Evolutionary conservation across 768 basidiomycete species (phyloP), one percentile per base, ranked within the genome.

Genomic region (Rhizopogon rudus): DNA sequence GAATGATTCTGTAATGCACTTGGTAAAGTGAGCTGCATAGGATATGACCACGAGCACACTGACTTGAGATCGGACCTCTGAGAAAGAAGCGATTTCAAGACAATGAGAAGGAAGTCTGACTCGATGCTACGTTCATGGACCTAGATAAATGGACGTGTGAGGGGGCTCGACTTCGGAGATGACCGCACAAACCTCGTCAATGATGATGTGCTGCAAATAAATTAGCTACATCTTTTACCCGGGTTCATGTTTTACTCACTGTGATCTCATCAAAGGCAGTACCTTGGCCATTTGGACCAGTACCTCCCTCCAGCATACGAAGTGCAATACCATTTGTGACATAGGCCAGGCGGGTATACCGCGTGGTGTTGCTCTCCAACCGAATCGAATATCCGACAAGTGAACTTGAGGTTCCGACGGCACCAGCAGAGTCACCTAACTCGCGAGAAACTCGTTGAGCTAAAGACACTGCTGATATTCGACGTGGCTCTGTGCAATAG

Each of bases 81-180:
- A 53, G 78, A 71, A 51, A 97, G 70, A 35, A 98, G 73, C 14
- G 89, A 86, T 70, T 92, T 93, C 52, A 99, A 77, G 5, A 98
- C 92, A 60, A 98, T 93, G 33, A 99, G 76, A 33, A 99, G 79
- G 73, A 99, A 99, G 69, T 98, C 96, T 0, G 93, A 95, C 66
- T 99, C 96, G 61, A 99, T 97, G 6, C 87, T 92, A 20, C 96
- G 86, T 74, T 99, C 96, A 64, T 99, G 96, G 45, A 97, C 92
- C 86, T 88, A 59, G 12, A 43, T 20, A 29, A 39, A 44, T 28
- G 29, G 6, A 29, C 13, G 17, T 52, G 46, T 35, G 44, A 53
- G 10, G 31, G 6, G 33, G 41, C n/a, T 28, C 22, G 14, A 40
- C 31, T 16, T 9, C 35, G 40, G 40, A 28, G 13, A 46, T 59